Base-by-base conservation (phyloP, 192 early-diverging fungal genomes). In the Backusella sp. region DNA sequence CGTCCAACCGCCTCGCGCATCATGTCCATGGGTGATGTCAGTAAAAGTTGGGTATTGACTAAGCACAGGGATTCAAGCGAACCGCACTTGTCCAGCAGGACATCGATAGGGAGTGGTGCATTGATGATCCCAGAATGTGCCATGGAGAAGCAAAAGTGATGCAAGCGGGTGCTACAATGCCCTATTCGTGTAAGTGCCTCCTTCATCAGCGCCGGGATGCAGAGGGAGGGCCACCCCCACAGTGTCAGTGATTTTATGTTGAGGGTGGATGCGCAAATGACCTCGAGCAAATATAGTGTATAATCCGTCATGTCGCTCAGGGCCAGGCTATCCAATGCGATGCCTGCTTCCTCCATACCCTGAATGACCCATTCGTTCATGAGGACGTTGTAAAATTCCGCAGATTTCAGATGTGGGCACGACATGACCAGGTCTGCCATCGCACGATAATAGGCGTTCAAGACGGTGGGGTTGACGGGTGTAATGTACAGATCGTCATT, bases 141-240 rank as follows among this genome's bases (percentile, higher is more conserved):
- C 70, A 71, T 71, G 4, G 70, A 71, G 23, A 71, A 46, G 17
- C 19, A 28, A n/a, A 71, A 19, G 14, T 41, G 42, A 19, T 14
- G 30, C 19, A 71, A 6, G 14, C 26, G 19, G 12, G 46, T 26
- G 9, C 42, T 71, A 32, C 70, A 71, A 0, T 32, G 39, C 5
- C 44, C 15, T 42, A 71, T 19, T 28, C 41, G 6, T 15, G 21
- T 28, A 6, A 71, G n/a, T 1, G 44, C 42, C 2, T 71, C 70
- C 14, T 71, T 26, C 70, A 71, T 71, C 2, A 44, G 49, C 7
- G 34, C 42, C 0, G 35, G 70, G 17, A 71, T 32, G 30, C 70
- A 71, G 14, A 71, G 15, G 14, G 70, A 71, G 1, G 70, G 35
- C 70, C 70, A 71, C 23, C 70, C 70, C 70, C 70, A 71, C 35